Percentiles rank a stretch among this genome's conserved stretches.
These are phyloP conservation scores for Ogataea corticis DNA, from an alignment of 805 yeast species.

Conservation along the genomic window DNA sequence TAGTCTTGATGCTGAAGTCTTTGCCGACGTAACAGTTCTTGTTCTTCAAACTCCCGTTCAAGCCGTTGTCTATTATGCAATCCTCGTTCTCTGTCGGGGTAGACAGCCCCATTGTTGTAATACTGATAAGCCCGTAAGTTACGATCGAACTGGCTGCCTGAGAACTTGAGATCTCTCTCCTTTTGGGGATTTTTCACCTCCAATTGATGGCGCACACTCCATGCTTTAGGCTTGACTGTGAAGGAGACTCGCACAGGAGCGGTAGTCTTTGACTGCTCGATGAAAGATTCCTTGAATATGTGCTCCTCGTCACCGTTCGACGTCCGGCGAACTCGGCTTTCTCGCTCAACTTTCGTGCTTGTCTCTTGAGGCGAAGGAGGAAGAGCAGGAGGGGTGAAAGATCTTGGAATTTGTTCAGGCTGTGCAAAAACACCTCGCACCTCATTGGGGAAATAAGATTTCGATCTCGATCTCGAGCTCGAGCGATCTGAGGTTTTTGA, in stretches of 20 bases:
- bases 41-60: background rate
- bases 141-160: slow-evolving; percentile 11
- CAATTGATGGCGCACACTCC: background rate
- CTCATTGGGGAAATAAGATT: too few species aligned
- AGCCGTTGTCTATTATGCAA: slow-evolving; percentile 9
- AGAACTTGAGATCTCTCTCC: slow-evolving; percentile 1
- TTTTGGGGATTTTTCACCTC: background rate
- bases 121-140: slow-evolving; percentile 20
- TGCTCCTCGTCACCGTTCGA: slow-evolving; percentile 22
- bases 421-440: background rate
- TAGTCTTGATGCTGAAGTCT: too few species aligned
- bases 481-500: background rate
- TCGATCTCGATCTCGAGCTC: too few species aligned
- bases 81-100: slow-evolving; percentile 19
- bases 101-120: slow-evolving; percentile 22
- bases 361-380: background rate
- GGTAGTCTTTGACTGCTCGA: slow-evolving; percentile 9
- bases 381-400: background rate
- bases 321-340: slow-evolving; percentile 7
- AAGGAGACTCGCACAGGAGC: slow-evolving; percentile 4
- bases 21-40: too few species aligned
- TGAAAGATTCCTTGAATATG: slow-evolving; percentile 15
- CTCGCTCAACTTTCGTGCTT: slow-evolving; percentile 11
- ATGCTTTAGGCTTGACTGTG: slow-evolving; percentile 6
- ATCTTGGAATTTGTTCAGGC: background rate